Evolutionary conservation across 1,284 basidiomycete species (phyloP).

Genomic region (Inonotus obliquus): DNA sequence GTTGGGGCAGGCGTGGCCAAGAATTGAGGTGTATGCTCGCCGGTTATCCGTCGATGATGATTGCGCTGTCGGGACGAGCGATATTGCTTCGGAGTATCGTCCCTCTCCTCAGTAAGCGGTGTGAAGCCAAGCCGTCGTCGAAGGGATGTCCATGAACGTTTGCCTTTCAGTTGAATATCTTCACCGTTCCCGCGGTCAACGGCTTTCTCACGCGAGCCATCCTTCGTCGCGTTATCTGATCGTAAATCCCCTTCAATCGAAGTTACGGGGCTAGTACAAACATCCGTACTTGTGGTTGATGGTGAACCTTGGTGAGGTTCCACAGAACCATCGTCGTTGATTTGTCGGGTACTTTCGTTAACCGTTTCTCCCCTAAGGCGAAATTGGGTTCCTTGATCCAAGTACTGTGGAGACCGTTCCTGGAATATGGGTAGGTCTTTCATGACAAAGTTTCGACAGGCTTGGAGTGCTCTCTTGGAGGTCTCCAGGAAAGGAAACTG

Average conservation of each 20-base stretch:
- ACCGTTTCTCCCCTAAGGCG: constrained; percentile 62
- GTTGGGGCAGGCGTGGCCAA: constrained; percentile 41
- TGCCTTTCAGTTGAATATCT: constrained; percentile 46
- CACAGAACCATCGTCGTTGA: constrained; percentile 30
- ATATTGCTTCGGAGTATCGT: background rate
- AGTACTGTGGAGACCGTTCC: constrained; percentile 40
- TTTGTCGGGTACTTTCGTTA: constrained; percentile 55
- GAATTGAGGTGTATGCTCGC: background rate
- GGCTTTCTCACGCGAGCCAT: background rate
- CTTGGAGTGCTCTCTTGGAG: constrained; percentile 67
- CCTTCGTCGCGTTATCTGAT: background rate
- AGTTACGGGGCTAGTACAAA: background rate
- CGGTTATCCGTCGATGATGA: background rate
- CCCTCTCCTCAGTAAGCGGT: background rate
- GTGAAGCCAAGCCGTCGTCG: constrained; percentile 29
- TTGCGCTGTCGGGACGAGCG: background rate
- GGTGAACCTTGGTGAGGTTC: background rate
- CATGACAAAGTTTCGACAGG: constrained; percentile 74
- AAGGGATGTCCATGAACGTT: constrained; percentile 35
- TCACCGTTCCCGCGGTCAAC: background rate
- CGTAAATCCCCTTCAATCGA: background rate
- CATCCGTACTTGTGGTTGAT: background rate
- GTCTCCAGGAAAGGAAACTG: constrained; percentile 80
- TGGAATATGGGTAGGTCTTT: constrained; percentile 50
- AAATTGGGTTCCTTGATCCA: constrained; percentile 51